Base-by-base conservation (phyloP, 148 eudicot species). In the Camellia granthamiana region DNA sequence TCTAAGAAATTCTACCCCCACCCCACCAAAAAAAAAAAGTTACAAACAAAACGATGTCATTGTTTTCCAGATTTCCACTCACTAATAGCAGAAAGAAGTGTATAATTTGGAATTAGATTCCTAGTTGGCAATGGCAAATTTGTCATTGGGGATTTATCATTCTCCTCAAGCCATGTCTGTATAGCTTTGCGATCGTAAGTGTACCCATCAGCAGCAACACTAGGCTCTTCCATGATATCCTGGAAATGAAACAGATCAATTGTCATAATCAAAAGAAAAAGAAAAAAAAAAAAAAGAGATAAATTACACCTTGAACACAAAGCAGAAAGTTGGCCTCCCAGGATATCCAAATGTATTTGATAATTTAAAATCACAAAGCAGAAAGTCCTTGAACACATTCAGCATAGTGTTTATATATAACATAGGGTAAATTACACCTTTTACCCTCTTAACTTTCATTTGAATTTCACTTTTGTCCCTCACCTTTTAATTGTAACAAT, bases 121-220 rank as follows among this genome's bases (percentile, higher is more conserved):
- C 86, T 92, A 83, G 84, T 85, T 7, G 91, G 81, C 74, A 94
- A 77, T 0, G 88, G 89, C 65, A 90, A 83, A 77, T 89, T 85
- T 19, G 94, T 94, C 78, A 92, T 88, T 3, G 98, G 98, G 2
- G 98, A 94, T 8, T 81, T 85, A 71, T 92, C 92, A 43, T 85
- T 91, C 69, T 85, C 92, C 79, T 81, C 83, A 38, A 94, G 84
- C 98, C 98, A 92, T 78, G 67, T 73, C 83, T 90, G 90, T 62
- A 94, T 91, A 7, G 97, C 98, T 78, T 76, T 86, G 1, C 97
- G 88, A 65, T 94, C 98, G 51, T 94, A 94, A 0, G 98, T 90
- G 87, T 90, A 92, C 46, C 98, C 98, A 72, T 94, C 97, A 41
- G 94, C 85, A 73, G 98, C 98, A 81, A 94, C 97, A 78, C 90